Evolutionary conservation across 139 green algal genomes (phyloP), one percentile per base, ranked within the genome.

Genomic region (Chlamydomonas sp.): DNA sequence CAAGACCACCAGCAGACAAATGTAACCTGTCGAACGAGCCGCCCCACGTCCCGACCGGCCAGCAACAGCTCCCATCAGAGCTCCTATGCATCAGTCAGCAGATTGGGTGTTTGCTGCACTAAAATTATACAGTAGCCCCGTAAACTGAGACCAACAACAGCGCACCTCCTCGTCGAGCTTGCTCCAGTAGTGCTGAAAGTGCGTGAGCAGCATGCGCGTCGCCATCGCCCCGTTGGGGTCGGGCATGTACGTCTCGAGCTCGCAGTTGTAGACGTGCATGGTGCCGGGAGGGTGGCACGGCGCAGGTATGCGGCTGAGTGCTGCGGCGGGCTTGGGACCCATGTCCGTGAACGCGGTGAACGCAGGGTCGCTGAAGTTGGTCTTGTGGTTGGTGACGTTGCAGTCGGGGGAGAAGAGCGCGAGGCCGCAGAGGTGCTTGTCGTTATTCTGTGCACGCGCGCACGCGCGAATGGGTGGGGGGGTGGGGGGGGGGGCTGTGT

Each of bases 301-400:
- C 8, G 54, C 22, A 10, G 54, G 54, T 10, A 10, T 20, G 54
- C 34, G 30, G 8, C 54, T 26, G 30, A 64, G 26, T 20, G 54
- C 54, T 26, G 16, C 54, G 16, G 8, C 6, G 26, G 54, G 10
- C 6, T 10, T 6, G 24, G 54, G 24, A 36, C 54, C 54, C 22
- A 64, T 36, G 24, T 26, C 34, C 16, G 30, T 64, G 54, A 64
- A 64, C 26, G 54, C 54, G 24, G 22, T 33, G 26, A 36, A 64
- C 34, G 54, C 54, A 20, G 22, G 24, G 34, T 64, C 54, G 22
- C 34, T 26, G 34, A 64, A 33, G 54, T 64, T 26, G 8, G 54
- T 64, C 26, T 64, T 64, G 54, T 64, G 54, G 34, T 30, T 64
- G 10, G 54, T 64, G 8, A 20, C 54, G 16, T 64, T 33, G 26